phyloP scores from a whole-genome alignment of 169 alveolate genomes.

The Cyclospora cayetanensis region DNA sequence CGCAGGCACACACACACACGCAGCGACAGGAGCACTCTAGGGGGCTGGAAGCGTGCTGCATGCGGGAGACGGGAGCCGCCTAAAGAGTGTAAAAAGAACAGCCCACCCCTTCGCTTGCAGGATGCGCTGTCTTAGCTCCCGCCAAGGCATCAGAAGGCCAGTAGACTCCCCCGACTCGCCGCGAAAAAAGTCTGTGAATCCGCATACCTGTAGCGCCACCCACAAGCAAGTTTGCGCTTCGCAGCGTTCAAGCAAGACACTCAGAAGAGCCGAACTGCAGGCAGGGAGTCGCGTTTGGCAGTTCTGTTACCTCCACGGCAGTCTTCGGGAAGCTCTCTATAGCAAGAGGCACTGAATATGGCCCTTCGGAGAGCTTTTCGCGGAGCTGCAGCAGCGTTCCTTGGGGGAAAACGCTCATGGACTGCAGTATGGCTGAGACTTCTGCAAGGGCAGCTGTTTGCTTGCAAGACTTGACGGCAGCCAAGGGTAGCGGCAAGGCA shows the following conservation, averaged over 20 bases:
- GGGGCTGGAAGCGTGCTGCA: too few relatives aligned
- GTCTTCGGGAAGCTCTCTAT: neutral
- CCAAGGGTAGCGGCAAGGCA: neutral
- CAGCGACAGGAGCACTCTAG: neutral
- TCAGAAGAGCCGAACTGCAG: neutral
- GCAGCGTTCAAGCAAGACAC: neutral
- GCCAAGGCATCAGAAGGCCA: neutral
- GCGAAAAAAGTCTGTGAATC: neutral
- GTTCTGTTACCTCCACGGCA: neutral
- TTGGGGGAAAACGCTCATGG: neutral
- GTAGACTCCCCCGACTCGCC: neutral
- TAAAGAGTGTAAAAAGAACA: too few relatives aligned
- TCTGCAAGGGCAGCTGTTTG: neutral
- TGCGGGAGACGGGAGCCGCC: too few relatives aligned
- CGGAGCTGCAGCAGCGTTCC: neutral
- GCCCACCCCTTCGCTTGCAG: neutral
- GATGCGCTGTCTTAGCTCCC: neutral
- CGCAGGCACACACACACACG: neutral
- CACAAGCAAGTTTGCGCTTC: neutral
- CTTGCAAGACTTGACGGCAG: neutral
- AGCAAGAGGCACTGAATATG: neutral
- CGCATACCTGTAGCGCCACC: slow-evolving; percentile 20
- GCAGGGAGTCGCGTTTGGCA: neutral
- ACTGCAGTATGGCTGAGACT: neutral
- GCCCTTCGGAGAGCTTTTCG: neutral